Evolutionary conservation across 139 green algal genomes (phyloP).

Genomic region (Prasinococcaceae sp.): DNA sequence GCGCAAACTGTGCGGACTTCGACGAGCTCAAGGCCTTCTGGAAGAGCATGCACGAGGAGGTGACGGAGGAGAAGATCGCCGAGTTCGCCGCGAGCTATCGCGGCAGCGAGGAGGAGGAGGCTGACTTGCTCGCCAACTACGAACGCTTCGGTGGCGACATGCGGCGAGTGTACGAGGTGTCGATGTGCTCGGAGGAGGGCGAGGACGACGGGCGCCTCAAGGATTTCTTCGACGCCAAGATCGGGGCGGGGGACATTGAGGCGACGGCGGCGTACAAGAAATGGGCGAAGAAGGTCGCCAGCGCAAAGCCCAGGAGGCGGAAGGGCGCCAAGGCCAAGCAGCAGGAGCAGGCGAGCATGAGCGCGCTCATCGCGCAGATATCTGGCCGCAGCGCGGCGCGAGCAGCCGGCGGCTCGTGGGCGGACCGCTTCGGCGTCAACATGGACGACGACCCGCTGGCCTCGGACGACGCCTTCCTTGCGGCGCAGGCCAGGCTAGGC

Average conservation of each 20-base stretch:
- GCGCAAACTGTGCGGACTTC: constrained; percentile 32
- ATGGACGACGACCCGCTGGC: no score
- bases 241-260: constrained; percentile 23
- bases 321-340: no score
- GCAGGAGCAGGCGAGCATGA: no score
- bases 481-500: no score
- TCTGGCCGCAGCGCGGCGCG: no score
- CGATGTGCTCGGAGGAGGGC: constrained; percentile 59
- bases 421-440: no score
- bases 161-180: constrained; percentile 54
- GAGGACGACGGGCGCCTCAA: constrained; percentile 67
- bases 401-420: no score
- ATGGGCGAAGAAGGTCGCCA: constrained; percentile 3
- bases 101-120: constrained; percentile 51
- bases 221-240: constrained; percentile 48
- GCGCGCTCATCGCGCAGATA: no score
- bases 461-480: no score
- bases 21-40: constrained; percentile 62
- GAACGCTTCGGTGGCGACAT: constrained; percentile 61
- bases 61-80: constrained; percentile 48
- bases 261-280: background rate
- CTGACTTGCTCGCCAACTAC: constrained; percentile 62
- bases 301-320: no score
- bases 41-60: constrained; percentile 47
- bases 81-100: constrained; percentile 45